Base-by-base conservation (phyloP, 305 asterid genomes). In the Solanum hybrid region DNA sequence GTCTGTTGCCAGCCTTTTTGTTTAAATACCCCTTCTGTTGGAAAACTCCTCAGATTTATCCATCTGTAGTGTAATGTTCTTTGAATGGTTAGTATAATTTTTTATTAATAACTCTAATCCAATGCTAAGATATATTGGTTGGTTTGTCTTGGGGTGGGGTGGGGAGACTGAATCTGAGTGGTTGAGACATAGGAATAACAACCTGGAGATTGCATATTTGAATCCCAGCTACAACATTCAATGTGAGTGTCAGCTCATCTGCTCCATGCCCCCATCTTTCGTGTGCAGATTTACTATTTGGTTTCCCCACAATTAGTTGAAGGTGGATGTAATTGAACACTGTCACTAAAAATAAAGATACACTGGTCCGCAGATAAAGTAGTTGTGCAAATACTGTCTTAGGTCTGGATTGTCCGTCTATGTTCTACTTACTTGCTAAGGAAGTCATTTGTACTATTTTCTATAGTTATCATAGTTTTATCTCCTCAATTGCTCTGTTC, bases 401-500 rank as follows among this genome's bases (percentile, higher is more conserved):
- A 80, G 24, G 86, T 80, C 24, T 26, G 86, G 69, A 14, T 40
- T 80, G n/a, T 80, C 36, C 14, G 17, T 78, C 5, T 24, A 26
- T 80, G 66, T 37, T 10, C 35, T 26, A 24, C n/a, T 79, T 24
- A 38, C 86, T 13, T 37, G 35, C 86, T 37, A 40, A 26, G 86
- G 69, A 80, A 80, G 69, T 80, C 35, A 40, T 80, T 40, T 80
- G 36, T 14, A 40, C 69, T 24, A 40, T 38, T 80, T 40, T 80
- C 35, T 40, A 31, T 56, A 17, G 87, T 85, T 85, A 34, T 85
- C 75, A 51, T 51, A 85, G 87, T 85, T 51, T 56, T 82, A 29
- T 82, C 75, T 51, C 36, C 42, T 85, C 45, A 32, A 85, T 84
- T 85, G 37, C 87, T 85, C 87, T 85, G 87, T 24, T 84, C 32